Evolutionary conservation across 106 monocot species (phyloP), one percentile per base, ranked within the genome.

Genomic region (Acorus calamus): DNA sequence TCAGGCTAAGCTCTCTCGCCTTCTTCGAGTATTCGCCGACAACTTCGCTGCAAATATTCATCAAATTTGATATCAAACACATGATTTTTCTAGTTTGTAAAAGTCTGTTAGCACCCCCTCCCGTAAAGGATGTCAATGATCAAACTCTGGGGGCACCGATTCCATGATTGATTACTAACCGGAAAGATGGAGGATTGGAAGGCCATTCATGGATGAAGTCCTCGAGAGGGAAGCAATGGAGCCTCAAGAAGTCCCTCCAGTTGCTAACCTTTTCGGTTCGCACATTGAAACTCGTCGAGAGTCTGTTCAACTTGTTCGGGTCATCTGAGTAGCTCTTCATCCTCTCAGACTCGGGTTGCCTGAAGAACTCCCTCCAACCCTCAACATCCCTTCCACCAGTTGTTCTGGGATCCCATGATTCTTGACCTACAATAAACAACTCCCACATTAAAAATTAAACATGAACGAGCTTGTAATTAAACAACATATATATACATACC

Each of bases 251-350:
- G 57, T 83, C 78, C 60, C 83, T 71, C 83, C 83, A 83, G 58
- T 62, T 75, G 50, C 68, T 45, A 0, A 75, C 61, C 60, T 71
- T 75, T 52, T 83, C 83, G 0, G 63, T 75, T 9, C 46, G 62
- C 44, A 79, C 69, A 59, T 83, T 79, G 75, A 83, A 83, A 60
- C 83, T 83, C 5, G 83, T 83, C 55, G 79, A 83, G 5, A 83
- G 68, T 9, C 83, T 44, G 41, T 59, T 79, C 50, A 67, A 46
- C 56, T 68, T 78, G 13, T 6, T 57, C 2, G 74, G 83, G 47
- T 83, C 71, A 12, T 78, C 78, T 47, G 83, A 83, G 64, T 83
- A 83, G 67, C 50, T 53, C 64, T 75, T 74, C 53, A 75, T 3
- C 74, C 75, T 71, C 59, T 74, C 78, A 2, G 66, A 46, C 55